A percentile compares a stretch with the other conserved stretches of the same genome.
Evolutionary conservation across 2,329 filamentous ascomycete species (phyloP).

Genomic region (Thermothelomyces thermophilus): DNA sequence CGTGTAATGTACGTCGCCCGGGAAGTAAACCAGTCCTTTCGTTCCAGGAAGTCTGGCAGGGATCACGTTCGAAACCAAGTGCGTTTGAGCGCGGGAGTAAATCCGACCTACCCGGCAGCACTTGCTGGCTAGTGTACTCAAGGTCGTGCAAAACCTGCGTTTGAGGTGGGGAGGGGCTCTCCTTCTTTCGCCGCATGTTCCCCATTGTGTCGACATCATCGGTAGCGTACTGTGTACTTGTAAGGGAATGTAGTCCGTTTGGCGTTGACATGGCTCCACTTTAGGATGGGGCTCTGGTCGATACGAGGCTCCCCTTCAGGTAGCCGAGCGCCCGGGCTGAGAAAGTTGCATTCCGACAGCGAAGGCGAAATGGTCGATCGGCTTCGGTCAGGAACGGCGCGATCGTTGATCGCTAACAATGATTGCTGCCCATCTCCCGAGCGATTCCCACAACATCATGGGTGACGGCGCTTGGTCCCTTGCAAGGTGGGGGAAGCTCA

Average conservation of each 20-base stretch:
- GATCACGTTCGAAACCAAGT: too few relatives aligned
- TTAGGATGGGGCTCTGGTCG: background rate
- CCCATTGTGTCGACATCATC: slow-evolving; percentile 9
- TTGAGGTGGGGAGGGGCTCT: slow-evolving; percentile 5
- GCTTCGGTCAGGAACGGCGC: background rate
- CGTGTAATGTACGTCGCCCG: too few relatives aligned
- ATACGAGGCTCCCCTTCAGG: slow-evolving; percentile 11
- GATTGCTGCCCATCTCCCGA: background rate
- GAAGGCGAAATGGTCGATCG: background rate
- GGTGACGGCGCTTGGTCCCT: background rate
- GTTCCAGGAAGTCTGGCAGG: too few relatives aligned
- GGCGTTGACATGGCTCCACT: slow-evolving; percentile 5
- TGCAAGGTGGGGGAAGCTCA: background rate
- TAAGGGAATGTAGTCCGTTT: background rate
- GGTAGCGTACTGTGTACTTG: too few relatives aligned
- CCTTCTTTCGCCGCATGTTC: slow-evolving; percentile 9
- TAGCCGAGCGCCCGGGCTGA: background rate
- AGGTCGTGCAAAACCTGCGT: slow-evolving; percentile 1
- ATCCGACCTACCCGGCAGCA: background rate
- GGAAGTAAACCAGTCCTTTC: too few relatives aligned
- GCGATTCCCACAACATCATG: background rate
- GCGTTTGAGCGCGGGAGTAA: too few relatives aligned
- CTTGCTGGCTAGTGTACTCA: background rate
- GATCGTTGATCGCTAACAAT: background rate
- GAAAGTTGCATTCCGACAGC: background rate